phyloP scores from a whole-genome alignment of 345 rosid species.

The Chamaenerion angustifolium region DNA sequence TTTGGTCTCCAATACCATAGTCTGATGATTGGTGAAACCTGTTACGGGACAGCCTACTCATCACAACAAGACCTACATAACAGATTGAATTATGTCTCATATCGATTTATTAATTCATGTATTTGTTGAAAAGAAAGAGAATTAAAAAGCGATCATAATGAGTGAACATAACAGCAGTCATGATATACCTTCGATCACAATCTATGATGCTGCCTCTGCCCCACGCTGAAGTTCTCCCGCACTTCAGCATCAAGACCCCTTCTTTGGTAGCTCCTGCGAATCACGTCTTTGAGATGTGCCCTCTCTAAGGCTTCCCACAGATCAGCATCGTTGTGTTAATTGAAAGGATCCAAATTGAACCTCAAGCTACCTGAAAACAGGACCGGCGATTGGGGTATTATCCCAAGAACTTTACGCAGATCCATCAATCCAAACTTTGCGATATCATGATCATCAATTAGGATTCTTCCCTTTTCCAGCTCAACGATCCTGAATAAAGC shows the following conservation, averaged over 20 bases:
- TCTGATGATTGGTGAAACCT: conserved; percentile 24
- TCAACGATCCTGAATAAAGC: conserved; percentile 91
- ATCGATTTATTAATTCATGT: neutral
- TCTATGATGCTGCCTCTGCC: conserved; percentile 90
- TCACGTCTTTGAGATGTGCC: conserved; percentile 87
- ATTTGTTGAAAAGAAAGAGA: neutral
- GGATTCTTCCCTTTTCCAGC: conserved; percentile 82
- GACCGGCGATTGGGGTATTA: conserved; percentile 97
- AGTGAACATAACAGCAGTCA: neutral
- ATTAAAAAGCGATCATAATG: neutral
- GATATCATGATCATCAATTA: conserved; percentile 69
- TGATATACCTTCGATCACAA: conserved; percentile 54
- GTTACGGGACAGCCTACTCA: conserved; percentile 33
- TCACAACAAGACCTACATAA: conserved; percentile 32
- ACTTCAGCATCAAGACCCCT: conserved; percentile 89
- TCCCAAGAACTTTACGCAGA: conserved; percentile 89
- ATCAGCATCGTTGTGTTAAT: conserved; percentile 91
- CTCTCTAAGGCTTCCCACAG: conserved; percentile 98
- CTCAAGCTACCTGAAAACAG: conserved; percentile 97
- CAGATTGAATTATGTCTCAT: neutral
- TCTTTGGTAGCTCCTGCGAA: conserved; percentile 50
- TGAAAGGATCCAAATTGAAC: conserved; percentile 95
- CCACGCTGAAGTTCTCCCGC: conserved; percentile 95
- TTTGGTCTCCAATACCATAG: conserved; percentile 17
- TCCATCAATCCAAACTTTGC: conserved; percentile 79